These are phyloP conservation scores for Naganishia vishniacii DNA, from an alignment of 768 basidiomycete genomes.

Conservation along the genomic window DNA sequence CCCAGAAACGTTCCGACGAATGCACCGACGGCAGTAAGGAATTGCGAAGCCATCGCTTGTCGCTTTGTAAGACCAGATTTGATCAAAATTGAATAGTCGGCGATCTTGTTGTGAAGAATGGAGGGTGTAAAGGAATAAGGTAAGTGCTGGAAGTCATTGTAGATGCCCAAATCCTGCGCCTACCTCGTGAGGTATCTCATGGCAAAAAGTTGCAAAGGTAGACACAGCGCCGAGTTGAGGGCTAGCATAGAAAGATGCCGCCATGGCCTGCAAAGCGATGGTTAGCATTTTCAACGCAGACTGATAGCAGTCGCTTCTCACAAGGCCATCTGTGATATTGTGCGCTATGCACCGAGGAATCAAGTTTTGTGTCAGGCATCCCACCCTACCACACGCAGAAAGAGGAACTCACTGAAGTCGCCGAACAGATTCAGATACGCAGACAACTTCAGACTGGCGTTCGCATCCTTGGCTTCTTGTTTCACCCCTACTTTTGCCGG, in stretches of 20 bases:
- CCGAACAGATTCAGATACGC: constrained; percentile 90
- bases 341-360: constrained; percentile 53
- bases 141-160: no score
- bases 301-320: constrained; percentile 54
- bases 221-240: constrained; percentile 89
- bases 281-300: neutral
- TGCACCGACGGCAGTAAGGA: constrained; percentile 82
- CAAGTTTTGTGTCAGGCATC: neutral
- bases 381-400: neutral
- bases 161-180: no score
- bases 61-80: constrained; percentile 77
- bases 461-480: constrained; percentile 29
- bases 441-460: constrained; percentile 71
- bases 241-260: constrained; percentile 93
- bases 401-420: constrained; percentile 62
- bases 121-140: no score
- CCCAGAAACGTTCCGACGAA: constrained; percentile 61
- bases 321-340: constrained; percentile 89
- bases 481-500: neutral
- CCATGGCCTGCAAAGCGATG: constrained; percentile 59
- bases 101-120: no score
- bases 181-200: constrained; percentile 84
- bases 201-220: constrained; percentile 88
- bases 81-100: constrained; percentile 90
- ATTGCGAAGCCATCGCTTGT: constrained; percentile 90